phyloP scores from a whole-genome alignment of 2,329 filamentous ascomycete species.

The Metarhizium sp. region DNA sequence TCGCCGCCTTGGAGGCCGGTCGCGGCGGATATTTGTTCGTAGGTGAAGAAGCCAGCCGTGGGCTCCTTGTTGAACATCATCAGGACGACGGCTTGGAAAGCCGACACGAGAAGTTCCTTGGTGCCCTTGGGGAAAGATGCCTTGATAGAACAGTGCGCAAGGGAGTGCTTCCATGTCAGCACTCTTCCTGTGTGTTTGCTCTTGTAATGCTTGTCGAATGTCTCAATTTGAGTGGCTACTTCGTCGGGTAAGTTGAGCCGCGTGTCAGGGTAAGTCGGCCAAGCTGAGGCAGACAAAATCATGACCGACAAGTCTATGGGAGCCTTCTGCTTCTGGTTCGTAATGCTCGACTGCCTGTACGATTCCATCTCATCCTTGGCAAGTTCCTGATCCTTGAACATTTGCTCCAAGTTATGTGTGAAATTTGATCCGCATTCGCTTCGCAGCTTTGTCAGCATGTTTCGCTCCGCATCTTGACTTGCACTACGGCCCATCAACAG shows the following conservation, averaged over 20 bases:
- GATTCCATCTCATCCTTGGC: slow-evolving; percentile 87
- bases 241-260: slow-evolving; percentile 64
- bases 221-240: slow-evolving; percentile 65
- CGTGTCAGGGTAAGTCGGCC: slow-evolving; percentile 80
- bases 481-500: slow-evolving; percentile 88
- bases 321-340: slow-evolving; percentile 36
- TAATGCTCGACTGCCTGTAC: slow-evolving; percentile 62
- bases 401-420: slow-evolving; percentile 94
- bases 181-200: slow-evolving; percentile 81
- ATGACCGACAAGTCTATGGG: slow-evolving; percentile 65
- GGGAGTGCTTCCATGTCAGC: slow-evolving; percentile 82
- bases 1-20: slow-evolving; percentile 70
- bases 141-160: slow-evolving; percentile 84
- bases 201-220: slow-evolving; percentile 81
- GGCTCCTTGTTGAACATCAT: slow-evolving; percentile 73
- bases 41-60: slow-evolving; percentile 55
- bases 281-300: slow-evolving; percentile 83
- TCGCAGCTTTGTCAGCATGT: slow-evolving; percentile 87
- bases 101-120: slow-evolving; percentile 86
- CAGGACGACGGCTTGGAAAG: slow-evolving; percentile 85
- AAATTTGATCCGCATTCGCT: slow-evolving; percentile 90
- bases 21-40: slow-evolving; percentile 63
- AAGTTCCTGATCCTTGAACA: slow-evolving; percentile 98
- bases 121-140: slow-evolving; percentile 69
- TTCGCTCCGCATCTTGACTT: slow-evolving; percentile 89